A percentile compares a stretch with the other conserved stretches of the same genome.
Conservation (phyloP, 192 early-diverging fungal species). For the Backusella macrospora region DNA sequence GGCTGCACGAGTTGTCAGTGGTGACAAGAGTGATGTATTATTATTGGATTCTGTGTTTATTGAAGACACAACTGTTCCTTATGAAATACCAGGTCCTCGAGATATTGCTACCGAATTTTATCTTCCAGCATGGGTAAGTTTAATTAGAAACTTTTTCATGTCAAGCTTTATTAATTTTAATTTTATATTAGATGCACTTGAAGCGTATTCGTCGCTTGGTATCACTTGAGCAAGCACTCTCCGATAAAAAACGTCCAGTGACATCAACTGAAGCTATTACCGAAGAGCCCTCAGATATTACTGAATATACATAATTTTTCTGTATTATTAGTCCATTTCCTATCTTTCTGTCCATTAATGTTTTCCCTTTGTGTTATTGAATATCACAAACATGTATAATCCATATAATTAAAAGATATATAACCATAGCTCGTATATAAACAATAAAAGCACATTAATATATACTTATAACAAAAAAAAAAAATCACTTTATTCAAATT, state of each 20-base stretch:
- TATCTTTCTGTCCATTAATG: no score
- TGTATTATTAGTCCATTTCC: not conserved
- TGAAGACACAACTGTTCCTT: slow-evolving; percentile 56
- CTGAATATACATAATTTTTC: not conserved
- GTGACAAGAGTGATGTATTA: slow-evolving; percentile 86
- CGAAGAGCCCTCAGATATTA: not conserved
- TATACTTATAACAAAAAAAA: no score
- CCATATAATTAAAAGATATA: no score
- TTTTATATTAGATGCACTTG: not conserved
- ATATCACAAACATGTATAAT: not conserved
- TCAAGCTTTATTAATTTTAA: not conserved
- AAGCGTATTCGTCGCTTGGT: slow-evolving; percentile 16
- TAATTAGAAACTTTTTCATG: not conserved
- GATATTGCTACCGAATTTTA: slow-evolving; percentile 26
- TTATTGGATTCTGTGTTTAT: slow-evolving; percentile 78
- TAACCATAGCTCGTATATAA: no score
- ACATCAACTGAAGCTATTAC: not conserved
- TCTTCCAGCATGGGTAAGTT: slow-evolving; percentile 15
- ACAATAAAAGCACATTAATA: no score
- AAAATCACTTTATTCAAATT: no score
- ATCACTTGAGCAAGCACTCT: not conserved
- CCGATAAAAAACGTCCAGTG: not conserved
- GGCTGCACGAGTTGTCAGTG: slow-evolving; percentile 73
- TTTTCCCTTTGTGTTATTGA: not conserved
- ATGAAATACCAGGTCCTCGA: slow-evolving; percentile 54